Evolutionary conservation across 345 rosid genomes (phyloP).

Genomic region (Acer yangbiense): DNA sequence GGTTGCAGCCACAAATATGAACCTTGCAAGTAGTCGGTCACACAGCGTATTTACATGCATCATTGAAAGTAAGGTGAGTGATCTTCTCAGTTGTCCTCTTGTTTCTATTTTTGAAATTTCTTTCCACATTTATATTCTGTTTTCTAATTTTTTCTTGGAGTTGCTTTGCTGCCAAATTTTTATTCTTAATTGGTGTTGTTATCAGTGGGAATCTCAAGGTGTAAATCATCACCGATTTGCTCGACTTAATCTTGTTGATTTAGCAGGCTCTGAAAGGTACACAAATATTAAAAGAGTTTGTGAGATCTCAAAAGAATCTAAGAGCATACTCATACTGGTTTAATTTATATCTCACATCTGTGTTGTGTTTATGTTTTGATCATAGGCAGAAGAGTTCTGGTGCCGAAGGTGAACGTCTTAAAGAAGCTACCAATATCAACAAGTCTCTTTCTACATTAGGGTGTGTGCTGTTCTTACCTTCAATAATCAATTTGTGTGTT

Average conservation of each 20-base stretch:
- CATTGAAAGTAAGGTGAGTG: slow-evolving; percentile 86
- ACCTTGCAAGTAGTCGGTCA: slow-evolving; percentile 96
- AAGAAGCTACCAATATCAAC: slow-evolving; percentile 98
- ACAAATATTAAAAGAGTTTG: neutral
- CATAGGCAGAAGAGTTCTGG: slow-evolving; percentile 96
- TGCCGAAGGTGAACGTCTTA: slow-evolving; percentile 99
- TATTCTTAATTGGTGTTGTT: slow-evolving; percentile 26
- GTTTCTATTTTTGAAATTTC: neutral
- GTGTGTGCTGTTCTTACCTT: slow-evolving; percentile 34
- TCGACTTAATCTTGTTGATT: slow-evolving; percentile 93
- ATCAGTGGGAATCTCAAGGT: slow-evolving; percentile 97
- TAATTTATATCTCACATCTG: neutral
- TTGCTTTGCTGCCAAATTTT: slow-evolving; percentile 6
- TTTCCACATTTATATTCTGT: neutral
- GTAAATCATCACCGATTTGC: slow-evolving; percentile 96
- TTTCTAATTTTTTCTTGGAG: neutral
- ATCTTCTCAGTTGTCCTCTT: neutral
- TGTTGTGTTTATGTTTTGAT: slow-evolving; percentile 18
- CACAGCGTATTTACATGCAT: slow-evolving; percentile 97
- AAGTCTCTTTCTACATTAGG: slow-evolving; percentile 98
- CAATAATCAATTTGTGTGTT: neutral
- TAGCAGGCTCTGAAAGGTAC: slow-evolving; percentile 99
- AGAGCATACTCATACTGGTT: neutral
- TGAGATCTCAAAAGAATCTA: neutral
- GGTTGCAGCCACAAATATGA: slow-evolving; percentile 99